These are phyloP conservation scores for Suillus luteus DNA, from an alignment of 768 basidiomycete species.

Conservation along the genomic window DNA sequence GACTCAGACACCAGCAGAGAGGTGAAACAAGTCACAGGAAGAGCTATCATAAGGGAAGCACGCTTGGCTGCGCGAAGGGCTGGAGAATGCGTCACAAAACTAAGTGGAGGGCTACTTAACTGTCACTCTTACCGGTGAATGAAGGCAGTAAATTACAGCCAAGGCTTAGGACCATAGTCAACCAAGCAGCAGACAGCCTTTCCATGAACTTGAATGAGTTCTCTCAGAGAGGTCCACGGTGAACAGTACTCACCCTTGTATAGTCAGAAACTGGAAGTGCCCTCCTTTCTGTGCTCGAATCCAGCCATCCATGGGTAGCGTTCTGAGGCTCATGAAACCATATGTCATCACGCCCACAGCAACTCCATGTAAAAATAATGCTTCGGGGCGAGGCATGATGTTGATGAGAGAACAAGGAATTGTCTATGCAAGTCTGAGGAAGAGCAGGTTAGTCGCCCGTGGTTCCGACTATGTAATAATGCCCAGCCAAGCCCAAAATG, in stretches of 20 bases:
- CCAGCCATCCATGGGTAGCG: slow-evolving; percentile 25
- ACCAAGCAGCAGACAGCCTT: slow-evolving; percentile 41
- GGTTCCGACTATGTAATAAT: background rate
- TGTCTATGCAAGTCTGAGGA: background rate
- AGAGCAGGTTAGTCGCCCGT: background rate
- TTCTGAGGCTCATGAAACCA: slow-evolving; percentile 31
- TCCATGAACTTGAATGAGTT: slow-evolving; percentile 12
- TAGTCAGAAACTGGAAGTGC: slow-evolving; percentile 73
- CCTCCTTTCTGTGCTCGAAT: slow-evolving; percentile 59
- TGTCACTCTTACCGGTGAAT: slow-evolving; percentile 32
- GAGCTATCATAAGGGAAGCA: slow-evolving; percentile 57
- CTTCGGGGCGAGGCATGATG: slow-evolving; percentile 4
- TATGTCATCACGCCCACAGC: slow-evolving; percentile 38
- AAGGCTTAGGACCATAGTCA: slow-evolving; percentile 43
- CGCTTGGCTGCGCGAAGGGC: slow-evolving; percentile 50
- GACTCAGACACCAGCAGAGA: background rate
- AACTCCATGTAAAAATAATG: slow-evolving; percentile 34
- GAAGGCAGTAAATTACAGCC: slow-evolving; percentile 44
- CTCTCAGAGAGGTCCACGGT: background rate
- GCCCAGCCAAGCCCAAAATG: background rate
- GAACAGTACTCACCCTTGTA: slow-evolving; percentile 60
- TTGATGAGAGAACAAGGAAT: background rate
- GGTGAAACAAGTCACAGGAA: slow-evolving; percentile 51
- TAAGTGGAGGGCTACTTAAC: background rate
- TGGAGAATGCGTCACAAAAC: slow-evolving; percentile 4